Evolutionary conservation across 1,284 basidiomycete species (phyloP).

Genomic region (Puccinia polysora): DNA sequence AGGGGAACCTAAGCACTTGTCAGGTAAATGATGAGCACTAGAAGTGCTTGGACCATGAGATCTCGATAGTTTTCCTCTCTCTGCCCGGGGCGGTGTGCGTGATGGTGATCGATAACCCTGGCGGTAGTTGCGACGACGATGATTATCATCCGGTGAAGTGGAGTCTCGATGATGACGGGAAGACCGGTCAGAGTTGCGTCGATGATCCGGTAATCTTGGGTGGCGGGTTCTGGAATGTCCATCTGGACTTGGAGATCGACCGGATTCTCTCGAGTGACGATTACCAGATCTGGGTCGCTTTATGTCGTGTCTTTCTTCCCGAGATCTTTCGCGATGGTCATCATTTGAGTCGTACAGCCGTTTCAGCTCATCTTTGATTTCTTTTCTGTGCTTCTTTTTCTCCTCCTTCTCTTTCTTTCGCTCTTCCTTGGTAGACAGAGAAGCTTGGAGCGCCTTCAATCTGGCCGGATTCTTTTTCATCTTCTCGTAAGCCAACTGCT

Average conservation of each 20-base stretch:
- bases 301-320: background rate
- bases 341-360: background rate
- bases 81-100: background rate
- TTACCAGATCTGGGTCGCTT: background rate
- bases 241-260: slow-evolving; percentile 6
- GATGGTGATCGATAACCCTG: background rate
- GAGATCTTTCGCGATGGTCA: background rate
- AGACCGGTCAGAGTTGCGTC: background rate
- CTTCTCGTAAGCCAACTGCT: slow-evolving; percentile 84
- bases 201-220: background rate
- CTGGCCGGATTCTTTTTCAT: slow-evolving; percentile 86
- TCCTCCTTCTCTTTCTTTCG: slow-evolving; percentile 22
- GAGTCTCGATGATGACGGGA: background rate
- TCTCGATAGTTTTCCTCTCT: background rate
- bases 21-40: background rate
- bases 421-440: slow-evolving; percentile 10
- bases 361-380: slow-evolving; percentile 30
- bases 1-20: background rate
- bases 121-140: background rate
- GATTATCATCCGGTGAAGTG: slow-evolving; percentile 1
- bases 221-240: background rate
- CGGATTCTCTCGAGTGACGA: slow-evolving; percentile 9
- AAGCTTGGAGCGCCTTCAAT: slow-evolving; percentile 57
- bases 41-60: background rate
- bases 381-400: slow-evolving; percentile 10